Evolutionary conservation across 768 basidiomycete species (phyloP), one percentile per base, ranked within the genome.

Genomic region (Sarcodon sp.): DNA sequence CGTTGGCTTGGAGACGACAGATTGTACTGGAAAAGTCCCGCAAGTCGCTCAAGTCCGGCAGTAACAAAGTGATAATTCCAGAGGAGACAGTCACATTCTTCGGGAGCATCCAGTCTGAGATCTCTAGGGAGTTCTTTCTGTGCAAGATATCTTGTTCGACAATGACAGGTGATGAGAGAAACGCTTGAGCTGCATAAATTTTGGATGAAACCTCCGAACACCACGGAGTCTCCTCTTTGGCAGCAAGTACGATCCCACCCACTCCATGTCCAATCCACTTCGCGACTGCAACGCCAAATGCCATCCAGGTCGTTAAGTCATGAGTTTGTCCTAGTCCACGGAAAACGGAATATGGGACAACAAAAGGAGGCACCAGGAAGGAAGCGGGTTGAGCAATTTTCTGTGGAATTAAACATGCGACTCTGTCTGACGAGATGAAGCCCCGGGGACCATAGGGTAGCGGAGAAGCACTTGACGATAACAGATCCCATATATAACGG

Each of bases 341-440:
- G 43, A 58, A 52, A 33, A 54, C 56, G 15, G 58, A 46, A 1
- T 61, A 50, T 8, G 72, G 72, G 32, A 75, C 53, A 6, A 80
- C 64, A 51, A 85, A 77, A 2, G 83, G 83, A 12, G 84, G 84
- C 3, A 76, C 56, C 2, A 86, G 64, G 58, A 73, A 77, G 3
- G 64, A 58, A 3, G 74, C 77, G 21, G 68, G 58, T 32, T 66
- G 66, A 16, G 64, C 56, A 7, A 51, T 50, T 0, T 57, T 55
- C 7, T 63, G 60, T 5, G 65, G 57, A n/a, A 52, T 46, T 38
- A 70, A 16, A 44, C 55, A 58, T 15, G 45, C 54, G 13, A 45
- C 35, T 6, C 43, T 32, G 16, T 51, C 35, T 34, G 44, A 47
- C 3, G 49, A 59, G 7, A 54, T 46, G 27, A 64, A 48, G 35